Evolutionary conservation across 129 eudicot species (phyloP), one percentile per base, ranked within the genome.

Genomic region (Escallonia herrerae): DNA sequence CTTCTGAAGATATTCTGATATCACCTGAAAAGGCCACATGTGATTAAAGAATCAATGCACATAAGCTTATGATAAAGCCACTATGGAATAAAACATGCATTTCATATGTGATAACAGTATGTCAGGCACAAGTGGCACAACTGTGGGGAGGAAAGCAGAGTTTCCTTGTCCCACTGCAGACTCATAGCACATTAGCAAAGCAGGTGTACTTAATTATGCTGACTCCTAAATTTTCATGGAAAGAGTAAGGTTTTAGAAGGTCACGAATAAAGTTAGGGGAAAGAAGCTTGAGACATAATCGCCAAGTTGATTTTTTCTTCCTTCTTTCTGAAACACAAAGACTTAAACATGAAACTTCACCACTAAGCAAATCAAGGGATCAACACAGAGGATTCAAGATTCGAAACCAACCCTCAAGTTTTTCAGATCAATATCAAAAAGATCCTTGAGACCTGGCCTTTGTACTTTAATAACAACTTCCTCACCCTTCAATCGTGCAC

Each of bases 1-100:
- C 78, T 93, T 93, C 69, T 93, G 99, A 63, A 93, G 96, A 82
- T 93, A 83, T 89, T 89, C 95, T 70, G 99, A 96, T 66, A 93
- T 77, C 39, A 93, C 99, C 99, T 93, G 80, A 42, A 8, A 68
- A 74, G 15, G 43, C 12, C 61, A 66, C 40, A 39, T 22, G 33
- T n/a, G 33, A 53, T n/a, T n/a, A 46, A 41, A 40, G 22, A 38
- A 48, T 8, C 43, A 50, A 49, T 38, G 47, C 44, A 49, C 55
- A 65, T 65, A 40, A 53, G 13, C 46, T 51, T 6, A n/a, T 40
- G 3, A n/a, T 33, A 22, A 22, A 22, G 39, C 60, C n/a, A 15
- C 51, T 40, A 50, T 5, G 37, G 7, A 53, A 37, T 12, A 56
- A 52, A 54, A 8, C 3, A 11, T 11, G 14, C 50, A 50, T 14